These are phyloP conservation scores for Pythium grandisporangium DNA, from an alignment of 352 stramenopile species.

Conservation along the genomic window DNA sequence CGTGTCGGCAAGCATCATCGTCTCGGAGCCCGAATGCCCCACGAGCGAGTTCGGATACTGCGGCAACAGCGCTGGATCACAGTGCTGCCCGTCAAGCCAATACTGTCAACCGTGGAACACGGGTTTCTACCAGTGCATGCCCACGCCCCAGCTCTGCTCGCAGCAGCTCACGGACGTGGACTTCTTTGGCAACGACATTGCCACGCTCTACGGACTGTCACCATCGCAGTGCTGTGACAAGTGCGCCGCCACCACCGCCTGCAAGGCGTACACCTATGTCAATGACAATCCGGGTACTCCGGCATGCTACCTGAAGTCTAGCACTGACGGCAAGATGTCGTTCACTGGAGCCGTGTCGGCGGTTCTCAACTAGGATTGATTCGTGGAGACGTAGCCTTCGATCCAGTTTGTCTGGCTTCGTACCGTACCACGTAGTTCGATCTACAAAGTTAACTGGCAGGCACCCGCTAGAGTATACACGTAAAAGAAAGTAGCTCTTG, in stretches of 20 bases:
- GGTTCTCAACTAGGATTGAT: background rate
- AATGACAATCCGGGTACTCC: conserved; percentile 20
- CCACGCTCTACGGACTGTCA: conserved; percentile 19
- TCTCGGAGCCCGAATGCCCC: background rate
- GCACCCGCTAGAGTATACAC: too few relatives aligned
- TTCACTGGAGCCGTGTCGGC: conserved; percentile 1
- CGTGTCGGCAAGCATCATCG: conserved; percentile 17
- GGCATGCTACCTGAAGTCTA: conserved; percentile 13
- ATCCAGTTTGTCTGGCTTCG: background rate
- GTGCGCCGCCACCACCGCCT: conserved; percentile 18
- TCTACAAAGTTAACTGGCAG: background rate
- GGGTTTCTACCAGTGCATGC: conserved; percentile 25
- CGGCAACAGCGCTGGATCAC: conserved; percentile 8
- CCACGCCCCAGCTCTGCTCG: conserved; percentile 16
- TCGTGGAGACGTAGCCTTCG: too few relatives aligned
- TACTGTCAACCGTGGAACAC: conserved; percentile 34
- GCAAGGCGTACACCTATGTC: conserved; percentile 41
- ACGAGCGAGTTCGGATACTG: conserved; percentile 2
- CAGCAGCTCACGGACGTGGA: conserved; percentile 22
- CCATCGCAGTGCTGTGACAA: conserved; percentile 26
- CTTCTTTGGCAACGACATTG: conserved; percentile 25
- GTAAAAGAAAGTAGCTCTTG: background rate
- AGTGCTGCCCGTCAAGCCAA: conserved; percentile 23
- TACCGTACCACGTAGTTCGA: background rate
- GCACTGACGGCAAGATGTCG: conserved; percentile 1